phyloP scores from a whole-genome alignment of 257 asterid species.

The Solanum acaule region DNA sequence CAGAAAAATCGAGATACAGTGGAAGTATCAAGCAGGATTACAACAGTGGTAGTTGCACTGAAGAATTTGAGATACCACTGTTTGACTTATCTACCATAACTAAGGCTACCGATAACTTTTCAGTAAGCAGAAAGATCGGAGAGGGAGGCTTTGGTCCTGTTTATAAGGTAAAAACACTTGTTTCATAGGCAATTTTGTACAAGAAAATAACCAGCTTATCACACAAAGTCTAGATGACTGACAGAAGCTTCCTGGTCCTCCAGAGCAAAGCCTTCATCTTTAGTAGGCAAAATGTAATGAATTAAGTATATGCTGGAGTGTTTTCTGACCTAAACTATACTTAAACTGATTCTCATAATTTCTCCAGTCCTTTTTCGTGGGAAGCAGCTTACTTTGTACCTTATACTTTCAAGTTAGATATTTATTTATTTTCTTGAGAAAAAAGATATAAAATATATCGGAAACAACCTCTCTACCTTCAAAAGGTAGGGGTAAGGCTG shows the following conservation, averaged over 20 bases:
- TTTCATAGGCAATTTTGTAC: not conserved
- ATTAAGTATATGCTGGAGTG: not conserved
- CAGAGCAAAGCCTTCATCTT: not conserved
- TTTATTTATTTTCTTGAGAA: too few relatives aligned
- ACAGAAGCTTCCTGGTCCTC: not conserved
- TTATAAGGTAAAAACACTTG: slow-evolving; percentile 23
- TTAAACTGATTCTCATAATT: not conserved
- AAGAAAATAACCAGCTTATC: not conserved
- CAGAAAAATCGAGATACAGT: not conserved
- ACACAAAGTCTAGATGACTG: not conserved
- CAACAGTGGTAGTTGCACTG: not conserved
- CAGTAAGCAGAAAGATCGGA: slow-evolving; percentile 33
- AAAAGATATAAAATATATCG: too few relatives aligned
- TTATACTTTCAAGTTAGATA: not conserved
- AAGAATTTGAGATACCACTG: slow-evolving; percentile 30
- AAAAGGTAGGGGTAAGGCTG: slow-evolving; percentile 2
- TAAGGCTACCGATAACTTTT: slow-evolving; percentile 34
- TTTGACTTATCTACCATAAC: slow-evolving; percentile 18
- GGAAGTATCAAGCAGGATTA: not conserved
- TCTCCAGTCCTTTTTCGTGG: not conserved
- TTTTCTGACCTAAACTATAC: not conserved
- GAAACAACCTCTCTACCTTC: not conserved
- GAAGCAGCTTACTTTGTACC: not conserved
- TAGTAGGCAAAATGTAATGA: not conserved
- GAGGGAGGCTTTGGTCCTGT: slow-evolving; percentile 65